phyloP scores from a whole-genome alignment of 2,329 filamentous ascomycete species.

The Alternaria sp. region DNA sequence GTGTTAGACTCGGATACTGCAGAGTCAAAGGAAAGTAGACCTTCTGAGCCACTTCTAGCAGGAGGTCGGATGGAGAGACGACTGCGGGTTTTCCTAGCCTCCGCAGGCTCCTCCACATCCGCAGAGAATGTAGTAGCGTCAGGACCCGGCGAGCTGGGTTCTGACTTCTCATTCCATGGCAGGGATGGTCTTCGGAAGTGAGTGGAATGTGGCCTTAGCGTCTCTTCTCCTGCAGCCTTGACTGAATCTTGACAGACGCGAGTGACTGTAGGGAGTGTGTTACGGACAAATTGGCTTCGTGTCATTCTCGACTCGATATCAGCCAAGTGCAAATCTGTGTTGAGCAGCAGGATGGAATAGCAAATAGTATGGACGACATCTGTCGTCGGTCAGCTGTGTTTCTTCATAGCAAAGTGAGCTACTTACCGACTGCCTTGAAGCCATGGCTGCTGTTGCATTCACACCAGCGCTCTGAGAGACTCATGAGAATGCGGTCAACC shows the following conservation, averaged over 20 bases:
- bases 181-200: conserved; percentile 46
- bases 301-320: conserved; percentile 99
- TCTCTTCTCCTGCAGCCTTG: conserved; percentile 43
- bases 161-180: conserved; percentile 48
- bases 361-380: conserved; percentile 97
- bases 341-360: conserved; percentile 93
- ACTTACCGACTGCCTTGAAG: conserved; percentile 84
- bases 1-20: conserved; percentile 69
- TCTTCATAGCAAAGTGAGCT: not conserved
- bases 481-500: conserved; percentile 91
- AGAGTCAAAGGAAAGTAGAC: conserved; percentile 47
- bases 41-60: conserved; percentile 48
- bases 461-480: conserved; percentile 90
- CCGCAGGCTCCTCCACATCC: conserved; percentile 47
- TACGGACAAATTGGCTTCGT: conserved; percentile 91
- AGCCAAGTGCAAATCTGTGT: conserved; percentile 93
- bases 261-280: conserved; percentile 89
- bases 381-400: conserved; percentile 52
- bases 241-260: conserved; percentile 77
- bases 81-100: conserved; percentile 50
- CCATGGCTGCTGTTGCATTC: conserved; percentile 91
- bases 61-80: conserved; percentile 56
- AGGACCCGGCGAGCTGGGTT: conserved; percentile 45
- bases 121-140: conserved; percentile 38
- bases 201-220: conserved; percentile 45